These are phyloP conservation scores for Sphaerosporella brunnea DNA, from an alignment of 495 filamentous ascomycete species.

Conservation along the genomic window DNA sequence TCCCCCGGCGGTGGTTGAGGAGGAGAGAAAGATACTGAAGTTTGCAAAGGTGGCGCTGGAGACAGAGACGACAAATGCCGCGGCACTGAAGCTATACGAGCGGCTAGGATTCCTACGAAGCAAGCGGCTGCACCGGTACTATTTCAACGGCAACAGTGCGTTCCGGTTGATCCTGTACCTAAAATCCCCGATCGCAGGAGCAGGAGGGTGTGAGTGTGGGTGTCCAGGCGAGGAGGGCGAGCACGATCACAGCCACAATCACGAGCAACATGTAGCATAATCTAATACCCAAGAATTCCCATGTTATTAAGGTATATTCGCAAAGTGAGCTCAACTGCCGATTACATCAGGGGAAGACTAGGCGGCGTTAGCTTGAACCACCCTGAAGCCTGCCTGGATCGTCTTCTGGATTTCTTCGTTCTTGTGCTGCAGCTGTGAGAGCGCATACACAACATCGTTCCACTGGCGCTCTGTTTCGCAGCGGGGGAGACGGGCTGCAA, in stretches of 20 bases:
- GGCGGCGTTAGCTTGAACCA: slow-evolving; percentile 45
- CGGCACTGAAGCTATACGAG: slow-evolving; percentile 87
- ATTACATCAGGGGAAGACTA: not conserved
- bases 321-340: too few species aligned
- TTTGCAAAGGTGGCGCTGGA: slow-evolving; percentile 60
- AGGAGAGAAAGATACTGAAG: not conserved
- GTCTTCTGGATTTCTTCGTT: slow-evolving; percentile 89
- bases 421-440: slow-evolving; percentile 83
- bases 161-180: slow-evolving; percentile 74
- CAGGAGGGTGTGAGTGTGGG: slow-evolving; percentile 12
- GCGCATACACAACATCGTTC: slow-evolving; percentile 86
- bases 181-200: slow-evolving; percentile 32
- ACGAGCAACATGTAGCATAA: slow-evolving; percentile 1
- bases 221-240: slow-evolving; percentile 1
- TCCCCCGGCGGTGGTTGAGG: slow-evolving; percentile 1
- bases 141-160: slow-evolving; percentile 89
- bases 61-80: slow-evolving; percentile 87
- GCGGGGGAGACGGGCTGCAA: slow-evolving; percentile 67
- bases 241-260: slow-evolving; percentile 26
- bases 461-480: slow-evolving; percentile 90
- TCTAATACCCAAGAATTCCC: not conserved
- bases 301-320: too few species aligned
- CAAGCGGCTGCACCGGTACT: slow-evolving; percentile 89
- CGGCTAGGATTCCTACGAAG: slow-evolving; percentile 79
- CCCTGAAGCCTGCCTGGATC: slow-evolving; percentile 65